phyloP scores from a whole-genome alignment of 1,284 basidiomycete genomes.

The Papiliotrema fonsecae region DNA sequence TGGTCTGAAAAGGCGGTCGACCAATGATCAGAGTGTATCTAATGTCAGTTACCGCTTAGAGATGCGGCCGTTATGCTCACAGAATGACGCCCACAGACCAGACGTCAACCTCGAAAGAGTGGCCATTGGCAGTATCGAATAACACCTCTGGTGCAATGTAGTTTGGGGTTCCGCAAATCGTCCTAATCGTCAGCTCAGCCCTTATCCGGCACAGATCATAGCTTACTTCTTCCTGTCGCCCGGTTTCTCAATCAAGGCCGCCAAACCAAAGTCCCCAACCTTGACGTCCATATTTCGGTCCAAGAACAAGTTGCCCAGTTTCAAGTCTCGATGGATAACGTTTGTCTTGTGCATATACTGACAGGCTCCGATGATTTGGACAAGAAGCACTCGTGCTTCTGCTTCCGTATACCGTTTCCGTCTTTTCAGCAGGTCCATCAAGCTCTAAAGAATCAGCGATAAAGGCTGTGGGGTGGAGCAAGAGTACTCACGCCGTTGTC shows the following conservation, averaged over 20 bases:
- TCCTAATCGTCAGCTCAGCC: constrained; percentile 49
- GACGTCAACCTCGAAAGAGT: constrained; percentile 96
- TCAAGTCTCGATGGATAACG: constrained; percentile 94
- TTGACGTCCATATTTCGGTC: constrained; percentile 91
- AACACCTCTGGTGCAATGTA: constrained; percentile 98
- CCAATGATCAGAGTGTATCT: constrained; percentile 88
- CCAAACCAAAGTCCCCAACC: constrained; percentile 95
- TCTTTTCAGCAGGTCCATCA: constrained; percentile 85
- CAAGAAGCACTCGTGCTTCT: constrained; percentile 85
- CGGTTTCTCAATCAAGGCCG: constrained; percentile 90
- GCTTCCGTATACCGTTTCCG: constrained; percentile 86
- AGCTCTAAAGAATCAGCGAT: constrained; percentile 41
- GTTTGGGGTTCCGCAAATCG: constrained; percentile 97
- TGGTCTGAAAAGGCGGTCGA: constrained; percentile 94
- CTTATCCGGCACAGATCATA: not conserved
- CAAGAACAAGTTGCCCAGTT: constrained; percentile 92
- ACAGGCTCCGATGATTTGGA: constrained; percentile 92
- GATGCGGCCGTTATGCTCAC: constrained; percentile 27
- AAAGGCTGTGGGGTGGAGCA: not conserved
- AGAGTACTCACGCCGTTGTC: constrained; percentile 60
- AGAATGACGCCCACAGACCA: constrained; percentile 98
- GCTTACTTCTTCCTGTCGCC: constrained; percentile 88
- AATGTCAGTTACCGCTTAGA: not conserved
- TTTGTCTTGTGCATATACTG: constrained; percentile 93
- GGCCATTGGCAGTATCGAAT: constrained; percentile 91